Conservation (phyloP, 768 basidiomycete species). For the Mycena rosella region DNA sequence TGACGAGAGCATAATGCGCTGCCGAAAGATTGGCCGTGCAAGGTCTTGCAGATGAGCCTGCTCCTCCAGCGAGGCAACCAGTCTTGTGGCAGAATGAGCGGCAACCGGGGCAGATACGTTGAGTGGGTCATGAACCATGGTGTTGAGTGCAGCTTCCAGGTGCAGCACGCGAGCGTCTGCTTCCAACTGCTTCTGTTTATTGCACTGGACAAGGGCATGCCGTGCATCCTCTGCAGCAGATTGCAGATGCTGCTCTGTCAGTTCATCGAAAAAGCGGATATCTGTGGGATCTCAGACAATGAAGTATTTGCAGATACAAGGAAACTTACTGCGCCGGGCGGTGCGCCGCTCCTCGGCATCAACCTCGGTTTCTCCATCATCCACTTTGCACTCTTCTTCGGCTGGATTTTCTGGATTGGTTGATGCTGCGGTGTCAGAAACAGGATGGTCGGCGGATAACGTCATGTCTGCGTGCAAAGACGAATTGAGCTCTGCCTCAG, state of each 20-base stretch:
- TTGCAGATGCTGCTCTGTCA: not conserved
- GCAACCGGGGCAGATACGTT: not conserved
- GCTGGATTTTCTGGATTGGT: too few species aligned
- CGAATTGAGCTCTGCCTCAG: too few species aligned
- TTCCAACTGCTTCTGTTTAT: not conserved
- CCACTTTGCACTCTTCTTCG: too few species aligned
- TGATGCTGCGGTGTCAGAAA: too few species aligned
- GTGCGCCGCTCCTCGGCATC: not conserved
- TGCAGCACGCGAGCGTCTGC: not conserved
- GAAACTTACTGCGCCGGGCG: too few species aligned
- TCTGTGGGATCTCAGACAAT: too few species aligned
- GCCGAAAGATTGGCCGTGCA: not conserved
- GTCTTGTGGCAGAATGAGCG: not conserved
- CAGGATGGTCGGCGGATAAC: too few species aligned
- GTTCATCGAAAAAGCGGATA: not conserved
- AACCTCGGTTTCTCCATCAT: too few species aligned
- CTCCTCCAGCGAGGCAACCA: not conserved
- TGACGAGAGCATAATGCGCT: not conserved
- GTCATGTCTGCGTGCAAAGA: too few species aligned
- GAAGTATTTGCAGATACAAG: not conserved
- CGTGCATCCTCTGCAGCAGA: not conserved
- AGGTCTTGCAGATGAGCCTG: not conserved
- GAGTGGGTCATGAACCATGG: not conserved
- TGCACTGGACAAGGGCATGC: not conserved
- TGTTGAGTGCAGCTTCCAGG: not conserved